Evolutionary conservation across 2,329 filamentous ascomycete genomes (phyloP).

Genomic region (Colletotrichum horii): DNA sequence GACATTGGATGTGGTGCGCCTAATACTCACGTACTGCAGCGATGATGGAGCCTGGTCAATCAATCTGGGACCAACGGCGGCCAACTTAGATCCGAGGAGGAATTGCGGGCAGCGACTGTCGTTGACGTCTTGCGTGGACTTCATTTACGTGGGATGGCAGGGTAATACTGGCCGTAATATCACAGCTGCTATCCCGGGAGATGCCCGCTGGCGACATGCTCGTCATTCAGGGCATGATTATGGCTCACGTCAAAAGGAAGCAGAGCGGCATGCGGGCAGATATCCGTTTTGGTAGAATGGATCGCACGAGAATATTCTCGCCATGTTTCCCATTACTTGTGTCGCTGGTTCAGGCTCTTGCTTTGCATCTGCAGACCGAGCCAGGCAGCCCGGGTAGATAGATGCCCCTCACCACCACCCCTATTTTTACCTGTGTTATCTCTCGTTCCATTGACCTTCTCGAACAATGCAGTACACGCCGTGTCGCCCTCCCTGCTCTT

Average conservation of each 20-base stretch:
- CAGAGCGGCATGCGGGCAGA: background rate
- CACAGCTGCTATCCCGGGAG: background rate
- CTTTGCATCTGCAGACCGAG: background rate
- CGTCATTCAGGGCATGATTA: conserved; percentile 10
- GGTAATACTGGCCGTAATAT: background rate
- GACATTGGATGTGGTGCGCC: background rate
- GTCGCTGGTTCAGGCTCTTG: background rate
- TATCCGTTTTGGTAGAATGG: background rate
- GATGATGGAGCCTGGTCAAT: background rate
- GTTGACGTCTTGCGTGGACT: background rate
- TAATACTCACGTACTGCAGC: background rate
- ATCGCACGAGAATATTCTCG: background rate
- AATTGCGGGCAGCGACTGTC: background rate
- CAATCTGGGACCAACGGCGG: background rate
- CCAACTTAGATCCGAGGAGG: background rate
- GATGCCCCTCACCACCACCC: background rate
- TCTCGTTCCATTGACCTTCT: conserved; percentile 16
- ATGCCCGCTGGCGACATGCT: background rate
- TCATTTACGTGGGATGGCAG: background rate
- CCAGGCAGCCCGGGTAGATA: background rate
- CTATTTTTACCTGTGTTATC: background rate
- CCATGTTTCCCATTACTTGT: background rate
- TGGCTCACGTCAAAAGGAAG: background rate
- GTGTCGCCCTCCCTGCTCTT: background rate
- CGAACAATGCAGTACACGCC: conserved; percentile 13